A percentile compares a stretch with the other conserved stretches of the same genome.
These are phyloP conservation scores for Mortierella sp. DNA, from an alignment of 371 early-diverging fungal genomes.

Conservation along the genomic window DNA sequence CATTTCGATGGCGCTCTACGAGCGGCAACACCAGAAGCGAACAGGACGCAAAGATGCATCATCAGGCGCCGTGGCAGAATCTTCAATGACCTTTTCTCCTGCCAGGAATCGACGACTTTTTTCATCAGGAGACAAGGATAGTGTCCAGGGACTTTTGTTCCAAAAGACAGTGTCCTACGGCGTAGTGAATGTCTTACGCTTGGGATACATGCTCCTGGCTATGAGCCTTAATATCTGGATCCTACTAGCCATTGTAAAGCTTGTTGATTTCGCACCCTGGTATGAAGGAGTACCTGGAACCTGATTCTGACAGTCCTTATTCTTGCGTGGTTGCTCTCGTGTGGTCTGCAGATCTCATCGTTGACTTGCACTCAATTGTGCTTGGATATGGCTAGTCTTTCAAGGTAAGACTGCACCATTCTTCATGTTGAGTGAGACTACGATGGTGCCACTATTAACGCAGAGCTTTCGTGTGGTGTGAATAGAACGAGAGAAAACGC, in stretches of 20 bases:
- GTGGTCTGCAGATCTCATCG: constrained; percentile 22
- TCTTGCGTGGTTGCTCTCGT: no score
- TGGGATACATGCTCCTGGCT: constrained; percentile 30
- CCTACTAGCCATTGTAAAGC: constrained; percentile 21
- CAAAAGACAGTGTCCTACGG: constrained; percentile 11
- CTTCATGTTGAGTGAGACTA: neutral
- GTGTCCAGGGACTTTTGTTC: neutral
- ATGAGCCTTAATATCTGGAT: constrained; percentile 31
- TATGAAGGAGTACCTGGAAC: no score
- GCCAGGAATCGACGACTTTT: no score
- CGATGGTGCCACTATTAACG: no score
- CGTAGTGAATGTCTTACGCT: constrained; percentile 14
- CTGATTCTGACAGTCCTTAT: no score
- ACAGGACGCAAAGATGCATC: neutral
- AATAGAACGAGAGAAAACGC: no score
- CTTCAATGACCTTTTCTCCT: neutral
- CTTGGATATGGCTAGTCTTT: constrained; percentile 4
- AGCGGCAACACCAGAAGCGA: constrained; percentile 8
- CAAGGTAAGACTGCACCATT: neutral
- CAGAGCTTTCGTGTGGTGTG: no score
- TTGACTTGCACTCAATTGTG: constrained; percentile 16
- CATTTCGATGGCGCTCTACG: constrained; percentile 9
- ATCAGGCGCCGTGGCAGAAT: neutral
- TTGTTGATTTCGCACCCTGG: no score
- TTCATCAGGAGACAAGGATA: neutral